Evolutionary conservation across 2,329 filamentous ascomycete species (phyloP).

Genomic region (Cercospora berteroae): DNA sequence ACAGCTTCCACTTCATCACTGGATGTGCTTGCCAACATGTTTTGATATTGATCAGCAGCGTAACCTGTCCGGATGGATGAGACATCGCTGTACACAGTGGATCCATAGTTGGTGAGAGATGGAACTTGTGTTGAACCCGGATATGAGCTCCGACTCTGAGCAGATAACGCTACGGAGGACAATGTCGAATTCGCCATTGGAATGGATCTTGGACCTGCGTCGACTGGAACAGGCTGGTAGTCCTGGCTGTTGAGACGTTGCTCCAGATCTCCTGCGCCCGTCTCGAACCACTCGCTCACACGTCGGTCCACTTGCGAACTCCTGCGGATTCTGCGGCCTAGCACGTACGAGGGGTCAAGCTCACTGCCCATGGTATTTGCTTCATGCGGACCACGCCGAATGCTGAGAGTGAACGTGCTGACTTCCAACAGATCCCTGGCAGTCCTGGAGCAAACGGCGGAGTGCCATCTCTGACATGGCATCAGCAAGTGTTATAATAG

Average conservation of each 20-base stretch:
- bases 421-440: background rate
- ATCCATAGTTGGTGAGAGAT: constrained; percentile 11
- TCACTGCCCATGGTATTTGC: background rate
- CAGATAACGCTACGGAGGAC: constrained; percentile 10
- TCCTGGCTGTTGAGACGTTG: background rate
- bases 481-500: background rate
- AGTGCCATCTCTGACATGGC: background rate
- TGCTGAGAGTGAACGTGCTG: background rate
- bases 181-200: constrained; percentile 1
- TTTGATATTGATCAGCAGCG: background rate
- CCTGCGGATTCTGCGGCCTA: background rate
- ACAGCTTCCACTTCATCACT: background rate
- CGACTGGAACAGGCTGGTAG: background rate
- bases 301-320: background rate
- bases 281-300: constrained; percentile 7
- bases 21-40: background rate
- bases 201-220: background rate
- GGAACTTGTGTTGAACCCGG: background rate
- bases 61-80: constrained; percentile 4
- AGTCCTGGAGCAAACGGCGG: background rate
- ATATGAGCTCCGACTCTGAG: background rate
- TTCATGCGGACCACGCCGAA: background rate
- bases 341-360: background rate
- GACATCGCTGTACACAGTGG: background rate
- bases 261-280: background rate